Evolutionary conservation across 495 filamentous ascomycete species (phyloP).

Genomic region (Penicillium turbatum): DNA sequence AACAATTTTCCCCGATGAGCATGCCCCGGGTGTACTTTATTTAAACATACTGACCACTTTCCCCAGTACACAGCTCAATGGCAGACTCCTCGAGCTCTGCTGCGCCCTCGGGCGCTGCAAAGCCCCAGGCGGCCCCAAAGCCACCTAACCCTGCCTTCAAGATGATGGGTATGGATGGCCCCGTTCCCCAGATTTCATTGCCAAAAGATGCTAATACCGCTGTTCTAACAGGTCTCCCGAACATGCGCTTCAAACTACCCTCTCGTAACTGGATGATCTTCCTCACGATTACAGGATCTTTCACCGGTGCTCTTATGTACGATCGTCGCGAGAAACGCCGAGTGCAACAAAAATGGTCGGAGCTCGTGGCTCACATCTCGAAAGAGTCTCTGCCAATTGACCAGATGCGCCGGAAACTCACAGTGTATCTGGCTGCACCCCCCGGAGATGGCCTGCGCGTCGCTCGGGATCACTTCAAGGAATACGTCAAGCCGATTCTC

Average conservation of each 20-base stretch:
- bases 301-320: slow-evolving; percentile 75
- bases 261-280: slow-evolving; percentile 99
- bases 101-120: slow-evolving; percentile 25
- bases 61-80: slow-evolving; percentile 20
- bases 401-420: slow-evolving; percentile 76
- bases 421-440: slow-evolving; percentile 78
- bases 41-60: neutral
- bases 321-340: slow-evolving; percentile 85
- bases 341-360: slow-evolving; percentile 79
- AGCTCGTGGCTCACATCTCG: slow-evolving; percentile 80
- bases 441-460: slow-evolving; percentile 77
- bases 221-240: slow-evolving; percentile 58
- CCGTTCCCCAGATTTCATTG: neutral
- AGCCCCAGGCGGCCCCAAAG: slow-evolving; percentile 41
- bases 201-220: slow-evolving; percentile 11
- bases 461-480: slow-evolving; percentile 88
- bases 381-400: slow-evolving; percentile 67
- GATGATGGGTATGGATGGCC: slow-evolving; percentile 60
- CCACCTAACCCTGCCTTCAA: slow-evolving; percentile 63
- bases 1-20: slow-evolving; percentile 18
- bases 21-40: neutral
- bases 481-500: slow-evolving; percentile 91
- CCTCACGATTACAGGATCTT: slow-evolving; percentile 68
- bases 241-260: slow-evolving; percentile 75
- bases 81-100: slow-evolving; percentile 36